A percentile compares a stretch with the other conserved stretches of the same genome.
These are phyloP conservation scores for Eutrema japonicum DNA, from an alignment of 345 rosid genomes.

Conservation along the genomic window DNA sequence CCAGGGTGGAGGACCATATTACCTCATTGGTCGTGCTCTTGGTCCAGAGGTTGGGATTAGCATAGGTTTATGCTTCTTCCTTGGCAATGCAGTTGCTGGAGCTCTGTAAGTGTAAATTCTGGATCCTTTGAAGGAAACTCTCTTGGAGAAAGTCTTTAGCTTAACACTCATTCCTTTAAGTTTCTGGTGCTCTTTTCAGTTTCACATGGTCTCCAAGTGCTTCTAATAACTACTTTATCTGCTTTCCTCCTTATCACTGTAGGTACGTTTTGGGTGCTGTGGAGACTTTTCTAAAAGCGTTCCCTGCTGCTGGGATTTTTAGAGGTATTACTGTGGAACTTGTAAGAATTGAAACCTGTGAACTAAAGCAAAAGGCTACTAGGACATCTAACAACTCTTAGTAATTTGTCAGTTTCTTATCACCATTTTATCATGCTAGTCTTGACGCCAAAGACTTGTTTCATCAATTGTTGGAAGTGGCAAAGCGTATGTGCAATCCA, in stretches of 20 bases:
- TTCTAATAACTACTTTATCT: conserved; percentile 24
- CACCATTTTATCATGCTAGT: conserved; percentile 9
- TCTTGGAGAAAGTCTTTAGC: conserved; percentile 23
- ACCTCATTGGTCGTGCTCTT: conserved; percentile 99
- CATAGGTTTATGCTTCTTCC: conserved; percentile 98
- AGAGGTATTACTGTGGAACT: conserved; percentile 58
- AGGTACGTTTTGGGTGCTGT: conserved; percentile 99
- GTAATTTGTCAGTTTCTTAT: conserved; percentile 18
- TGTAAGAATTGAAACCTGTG: conserved; percentile 29
- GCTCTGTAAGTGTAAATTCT: conserved; percentile 80
- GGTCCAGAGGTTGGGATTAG: conserved; percentile 99
- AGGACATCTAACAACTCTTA: conserved; percentile 12
- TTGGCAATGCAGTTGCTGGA: conserved; percentile 99
- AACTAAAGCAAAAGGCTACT: conserved; percentile 21
- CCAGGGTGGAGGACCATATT: conserved; percentile 95
- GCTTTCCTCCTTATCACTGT: conserved; percentile 28
- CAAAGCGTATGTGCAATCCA: conserved; percentile 16
- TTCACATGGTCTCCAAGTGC: conserved; percentile 32
- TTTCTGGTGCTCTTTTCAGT: conserved; percentile 34
- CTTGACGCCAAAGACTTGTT: conserved; percentile 27
- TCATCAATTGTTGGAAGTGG: conserved; percentile 37
- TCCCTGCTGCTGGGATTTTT: conserved; percentile 97
- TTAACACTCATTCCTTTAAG: conserved; percentile 19
- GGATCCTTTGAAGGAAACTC: conserved; percentile 33
- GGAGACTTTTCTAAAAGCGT: conserved; percentile 94